Evolutionary conservation across 768 basidiomycete species (phyloP).

Genomic region (Leccinum disarticulatum): DNA sequence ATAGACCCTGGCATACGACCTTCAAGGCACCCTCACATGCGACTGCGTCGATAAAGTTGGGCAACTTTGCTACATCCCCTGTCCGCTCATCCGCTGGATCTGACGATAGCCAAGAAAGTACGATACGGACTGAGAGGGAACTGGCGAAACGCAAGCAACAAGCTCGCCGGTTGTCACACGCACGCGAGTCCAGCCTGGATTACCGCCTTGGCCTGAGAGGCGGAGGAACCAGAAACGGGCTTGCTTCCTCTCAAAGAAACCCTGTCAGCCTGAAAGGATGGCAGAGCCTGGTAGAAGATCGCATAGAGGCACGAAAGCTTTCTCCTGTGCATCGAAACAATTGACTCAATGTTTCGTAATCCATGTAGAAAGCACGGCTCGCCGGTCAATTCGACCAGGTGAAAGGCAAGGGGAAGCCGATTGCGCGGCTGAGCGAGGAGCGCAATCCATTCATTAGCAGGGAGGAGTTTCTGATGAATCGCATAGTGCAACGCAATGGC

Average conservation of each 20-base stretch:
- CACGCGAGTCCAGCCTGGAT: conserved; percentile 73
- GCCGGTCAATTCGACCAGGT: conserved; percentile 73
- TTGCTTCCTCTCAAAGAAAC: conserved; percentile 38
- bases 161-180: conserved; percentile 57
- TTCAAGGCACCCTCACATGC: conserved; percentile 62
- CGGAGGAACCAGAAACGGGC: conserved; percentile 2
- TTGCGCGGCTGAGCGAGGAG: conserved; percentile 43
- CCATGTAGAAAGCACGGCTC: conserved; percentile 55
- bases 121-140: conserved; percentile 47
- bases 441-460: conserved; percentile 67
- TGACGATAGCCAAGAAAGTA: conserved; percentile 37
- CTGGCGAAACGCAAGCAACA: conserved; percentile 49
- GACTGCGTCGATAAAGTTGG: conserved; percentile 51
- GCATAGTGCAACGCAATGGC: conserved; percentile 80
- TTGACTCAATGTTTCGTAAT: background rate
- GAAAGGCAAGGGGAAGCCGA: conserved; percentile 62
- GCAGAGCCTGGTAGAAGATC: conserved; percentile 72
- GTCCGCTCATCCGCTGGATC: conserved; percentile 11
- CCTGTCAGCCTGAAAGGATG: conserved; percentile 73
- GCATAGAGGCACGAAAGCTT: conserved; percentile 61
- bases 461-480: conserved; percentile 84
- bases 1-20: conserved; percentile 69
- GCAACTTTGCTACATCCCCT: conserved; percentile 39
- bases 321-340: background rate
- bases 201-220: conserved; percentile 63